phyloP scores from a whole-genome alignment of 1,139 yeast species.

The Suhomyces coccinellae region DNA sequence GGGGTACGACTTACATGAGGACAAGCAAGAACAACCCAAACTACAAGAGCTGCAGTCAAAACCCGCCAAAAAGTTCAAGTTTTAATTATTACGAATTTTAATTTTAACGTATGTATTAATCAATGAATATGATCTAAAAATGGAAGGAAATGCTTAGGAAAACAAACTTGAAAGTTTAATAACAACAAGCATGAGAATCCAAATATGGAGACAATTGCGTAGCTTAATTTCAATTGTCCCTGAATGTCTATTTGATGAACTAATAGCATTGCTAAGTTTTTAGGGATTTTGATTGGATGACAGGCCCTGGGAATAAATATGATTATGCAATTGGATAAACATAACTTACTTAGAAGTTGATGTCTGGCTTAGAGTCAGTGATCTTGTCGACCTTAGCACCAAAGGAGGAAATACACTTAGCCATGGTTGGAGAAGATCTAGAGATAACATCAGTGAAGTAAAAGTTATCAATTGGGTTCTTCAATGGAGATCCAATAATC shows the following conservation, averaged over 20 bases:
- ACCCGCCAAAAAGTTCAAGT: slow-evolving; percentile 14
- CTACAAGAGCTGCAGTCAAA: neutral
- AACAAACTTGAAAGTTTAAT: slow-evolving; percentile 11
- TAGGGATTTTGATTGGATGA: slow-evolving; percentile 6
- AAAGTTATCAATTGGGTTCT: slow-evolving; percentile 77
- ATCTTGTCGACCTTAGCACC: slow-evolving; percentile 66
- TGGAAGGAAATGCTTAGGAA: slow-evolving; percentile 11
- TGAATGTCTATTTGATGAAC: slow-evolving; percentile 5
- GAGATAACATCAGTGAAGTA: slow-evolving; percentile 88
- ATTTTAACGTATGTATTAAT: slow-evolving; percentile 11
- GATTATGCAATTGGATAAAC: slow-evolving; percentile 12
- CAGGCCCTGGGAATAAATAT: slow-evolving; percentile 9
- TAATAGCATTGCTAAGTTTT: slow-evolving; percentile 10
- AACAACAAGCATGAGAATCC: slow-evolving; percentile 8
- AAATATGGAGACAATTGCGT: slow-evolving; percentile 1
- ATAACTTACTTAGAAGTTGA: slow-evolving; percentile 27
- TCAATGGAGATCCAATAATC: slow-evolving; percentile 51
- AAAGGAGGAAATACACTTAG: slow-evolving; percentile 70
- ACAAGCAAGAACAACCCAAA: neutral
- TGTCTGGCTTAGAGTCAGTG: slow-evolving; percentile 49
- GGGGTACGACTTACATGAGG: slow-evolving; percentile 22
- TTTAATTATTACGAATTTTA: slow-evolving; percentile 7
- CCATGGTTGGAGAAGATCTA: slow-evolving; percentile 89
- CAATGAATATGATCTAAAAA: slow-evolving; percentile 10
- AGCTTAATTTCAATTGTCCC: neutral